A percentile compares a stretch with the other conserved stretches of the same genome.
These are phyloP conservation scores for Castanea sativa DNA, from an alignment of 306 rosid species.

Conservation along the genomic window DNA sequence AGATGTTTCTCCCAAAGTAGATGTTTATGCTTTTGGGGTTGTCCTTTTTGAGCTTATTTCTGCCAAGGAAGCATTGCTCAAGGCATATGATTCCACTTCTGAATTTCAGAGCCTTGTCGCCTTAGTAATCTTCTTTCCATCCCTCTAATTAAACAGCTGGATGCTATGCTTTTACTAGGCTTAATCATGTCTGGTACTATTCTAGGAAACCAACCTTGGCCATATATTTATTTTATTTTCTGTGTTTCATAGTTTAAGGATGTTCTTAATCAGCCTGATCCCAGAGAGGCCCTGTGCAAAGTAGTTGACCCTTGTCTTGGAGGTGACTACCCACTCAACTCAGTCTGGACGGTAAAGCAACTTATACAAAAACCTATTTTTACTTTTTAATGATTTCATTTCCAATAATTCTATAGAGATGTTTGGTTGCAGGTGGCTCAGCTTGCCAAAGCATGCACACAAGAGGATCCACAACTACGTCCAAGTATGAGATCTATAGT, in stretches of 20 bases:
- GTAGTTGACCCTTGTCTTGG: constrained; percentile 72
- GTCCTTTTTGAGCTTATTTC: constrained; percentile 89
- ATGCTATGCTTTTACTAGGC: constrained; percentile 1
- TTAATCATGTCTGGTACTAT: not conserved
- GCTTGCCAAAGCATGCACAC: constrained; percentile 83
- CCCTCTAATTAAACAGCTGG: not conserved
- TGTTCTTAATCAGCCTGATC: constrained; percentile 54
- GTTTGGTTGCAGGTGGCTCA: constrained; percentile 60
- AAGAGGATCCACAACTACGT: constrained; percentile 70
- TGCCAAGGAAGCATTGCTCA: constrained; percentile 76
- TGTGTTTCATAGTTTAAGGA: constrained; percentile 64
- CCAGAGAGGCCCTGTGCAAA: constrained; percentile 52
- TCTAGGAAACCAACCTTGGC: not conserved
- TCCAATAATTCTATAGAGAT: constrained; percentile 4
- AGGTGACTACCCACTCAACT: constrained; percentile 66
- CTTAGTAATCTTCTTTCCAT: constrained; percentile 45
- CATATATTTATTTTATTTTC: not conserved
- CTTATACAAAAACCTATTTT: constrained; percentile 5
- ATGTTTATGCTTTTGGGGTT: constrained; percentile 87
- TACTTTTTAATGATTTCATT: not conserved
- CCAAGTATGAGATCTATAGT: constrained; percentile 88
- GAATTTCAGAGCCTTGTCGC: constrained; percentile 74
- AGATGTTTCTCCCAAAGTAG: constrained; percentile 78
- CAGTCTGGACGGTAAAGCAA: constrained; percentile 66
- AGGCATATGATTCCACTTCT: constrained; percentile 31